Base-by-base conservation (phyloP, 2,329 filamentous ascomycete species). In the Diaporthe sp. region DNA sequence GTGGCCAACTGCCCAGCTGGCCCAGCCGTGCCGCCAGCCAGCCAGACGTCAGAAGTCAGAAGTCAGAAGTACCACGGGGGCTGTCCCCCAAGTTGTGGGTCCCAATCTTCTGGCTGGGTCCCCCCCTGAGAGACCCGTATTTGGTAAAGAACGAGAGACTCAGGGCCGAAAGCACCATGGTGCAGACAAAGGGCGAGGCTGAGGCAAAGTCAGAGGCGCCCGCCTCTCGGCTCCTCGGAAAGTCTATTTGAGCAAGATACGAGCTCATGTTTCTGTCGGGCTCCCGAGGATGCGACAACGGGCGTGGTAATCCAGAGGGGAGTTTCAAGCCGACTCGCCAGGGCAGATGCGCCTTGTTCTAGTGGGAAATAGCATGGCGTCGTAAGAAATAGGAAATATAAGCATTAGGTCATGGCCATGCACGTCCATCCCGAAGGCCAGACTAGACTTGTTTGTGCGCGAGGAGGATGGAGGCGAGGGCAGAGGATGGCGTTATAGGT, bases 71-170 rank as follows among this genome's bases (percentile, higher is more conserved):
- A 37, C 46, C 65, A 17, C 46, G 31, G 31, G 65, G 31, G 65
- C 46, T 19, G 22, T 68, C 65, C 34, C 31, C 65, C 31, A 42
- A 53, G 34, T 17, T 68, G 65, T 68, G 65, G 65, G 39, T 53
- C 65, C 65, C 46, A 68, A 68, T 68, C 65, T 68, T 15, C 65
- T 68, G 65, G 65, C 65, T 53, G 65, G 65, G 46, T 68, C 65
- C 65, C 49, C 62, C 65, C 65, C 65, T 68, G 65, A 68, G 65
- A n/a, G 65, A 39, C 65, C 65, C 65, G 65, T 55, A 68, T 68
- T 53, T 68, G 65, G 46, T 12, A 53, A 28, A 31, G 37, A 53
- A 15, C 65, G 28, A 39, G 46, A 53, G 65, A 68, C 15, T 53
- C 65, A 13, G 28, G 4, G 28, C 62, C 31, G 46, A 37, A 53